Conservation (phyloP, 2,329 filamentous ascomycete genomes). For the Penicillium sumatraense region DNA sequence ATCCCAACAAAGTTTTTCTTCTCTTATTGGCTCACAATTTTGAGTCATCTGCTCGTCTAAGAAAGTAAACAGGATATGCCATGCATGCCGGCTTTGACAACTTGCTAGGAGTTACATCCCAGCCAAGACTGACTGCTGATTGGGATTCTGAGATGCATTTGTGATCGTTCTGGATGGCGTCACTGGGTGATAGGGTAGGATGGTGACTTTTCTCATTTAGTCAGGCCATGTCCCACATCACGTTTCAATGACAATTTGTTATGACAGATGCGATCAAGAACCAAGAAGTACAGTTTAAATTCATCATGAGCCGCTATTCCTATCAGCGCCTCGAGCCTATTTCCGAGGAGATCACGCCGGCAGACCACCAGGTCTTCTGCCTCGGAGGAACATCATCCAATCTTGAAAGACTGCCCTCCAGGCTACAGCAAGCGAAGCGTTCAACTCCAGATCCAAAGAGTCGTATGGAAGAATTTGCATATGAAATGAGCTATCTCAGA, state of each 20-base stretch:
- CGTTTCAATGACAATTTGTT: background rate
- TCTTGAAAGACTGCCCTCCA: slow-evolving; percentile 19
- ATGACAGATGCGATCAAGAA: background rate
- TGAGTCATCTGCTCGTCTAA: background rate
- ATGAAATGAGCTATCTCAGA: slow-evolving; percentile 20
- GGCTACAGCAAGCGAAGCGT: slow-evolving; percentile 10
- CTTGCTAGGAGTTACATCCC: background rate
- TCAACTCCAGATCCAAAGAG: background rate
- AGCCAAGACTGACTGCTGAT: background rate
- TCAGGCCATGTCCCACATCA: background rate
- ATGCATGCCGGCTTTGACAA: background rate
- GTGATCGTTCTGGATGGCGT: background rate
- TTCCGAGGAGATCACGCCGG: slow-evolving; percentile 17
- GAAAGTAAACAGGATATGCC: too few species aligned
- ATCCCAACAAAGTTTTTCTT: background rate
- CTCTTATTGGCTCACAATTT: background rate
- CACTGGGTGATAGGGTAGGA: background rate
- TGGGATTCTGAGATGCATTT: background rate
- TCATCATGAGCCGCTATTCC: background rate
- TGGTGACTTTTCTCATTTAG: background rate
- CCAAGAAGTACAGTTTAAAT: background rate
- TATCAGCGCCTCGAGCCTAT: slow-evolving; percentile 16
- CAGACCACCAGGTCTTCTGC: slow-evolving; percentile 16
- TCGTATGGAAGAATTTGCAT: slow-evolving; percentile 14
- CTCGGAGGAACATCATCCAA: slow-evolving; percentile 18